Conservation (phyloP, 495 filamentous ascomycete genomes). For the Paragyromitra xinjiangensis region DNA sequence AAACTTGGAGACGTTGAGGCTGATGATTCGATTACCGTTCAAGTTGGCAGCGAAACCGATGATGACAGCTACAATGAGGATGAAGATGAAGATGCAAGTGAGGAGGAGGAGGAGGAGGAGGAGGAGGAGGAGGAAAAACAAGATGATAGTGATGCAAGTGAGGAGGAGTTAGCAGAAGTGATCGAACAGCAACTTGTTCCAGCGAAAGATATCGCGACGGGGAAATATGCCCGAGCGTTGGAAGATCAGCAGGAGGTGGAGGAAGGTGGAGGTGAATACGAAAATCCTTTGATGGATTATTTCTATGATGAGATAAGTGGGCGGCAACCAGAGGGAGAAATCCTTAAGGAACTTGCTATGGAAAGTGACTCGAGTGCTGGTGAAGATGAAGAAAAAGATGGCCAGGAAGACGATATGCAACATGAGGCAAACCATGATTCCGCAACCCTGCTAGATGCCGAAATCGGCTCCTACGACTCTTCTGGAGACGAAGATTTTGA, state of each 20-base stretch:
- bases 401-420: not conserved
- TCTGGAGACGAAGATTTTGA: conserved; percentile 57
- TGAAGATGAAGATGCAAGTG: conserved; percentile 51
- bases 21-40: conserved; percentile 46
- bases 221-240: not conserved
- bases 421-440: not conserved
- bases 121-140: conserved; percentile 21
- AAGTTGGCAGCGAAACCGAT: conserved; percentile 32
- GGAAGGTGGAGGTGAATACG: conserved; percentile 41
- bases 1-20: conserved; percentile 63
- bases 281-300: conserved; percentile 52
- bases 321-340: conserved; percentile 20
- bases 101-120: conserved; percentile 41
- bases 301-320: conserved; percentile 35
- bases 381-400: conserved; percentile 13
- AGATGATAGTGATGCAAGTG: not conserved
- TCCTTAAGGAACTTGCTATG: not conserved
- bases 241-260: conserved; percentile 28
- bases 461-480: conserved; percentile 20
- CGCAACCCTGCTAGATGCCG: conserved; percentile 29
- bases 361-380: conserved; percentile 9
- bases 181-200: conserved; percentile 4
- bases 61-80: conserved; percentile 43
- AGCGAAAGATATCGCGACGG: not conserved
- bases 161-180: conserved; percentile 1